Base-by-base conservation (phyloP, 495 filamentous ascomycete species). In the Xylaria acuta region DNA sequence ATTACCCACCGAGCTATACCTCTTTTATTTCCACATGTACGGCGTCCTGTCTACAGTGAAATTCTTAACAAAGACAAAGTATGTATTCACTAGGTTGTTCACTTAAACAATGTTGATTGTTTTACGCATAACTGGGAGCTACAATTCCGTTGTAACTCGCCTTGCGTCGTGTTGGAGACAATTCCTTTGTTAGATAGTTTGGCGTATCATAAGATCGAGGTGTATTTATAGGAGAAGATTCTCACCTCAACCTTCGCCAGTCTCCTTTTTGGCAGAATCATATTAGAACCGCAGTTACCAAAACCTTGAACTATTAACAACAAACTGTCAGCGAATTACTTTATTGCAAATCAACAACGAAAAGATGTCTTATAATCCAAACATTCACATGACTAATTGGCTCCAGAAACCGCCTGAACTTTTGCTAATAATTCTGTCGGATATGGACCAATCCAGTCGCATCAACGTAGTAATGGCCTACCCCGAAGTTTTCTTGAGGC, bases 401-500 rank as follows among this genome's bases (percentile, higher is more conserved):
- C 5, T 59, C 7, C 9, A 58, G 0, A 18, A 12, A 0, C 36
- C 51, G 18, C 38, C 53, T 3, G 66, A 69, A 22, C 0, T 69
- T 0, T 14, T 58, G 3, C 25, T 69, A 2, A 0, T 0, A 1
- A 2, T 36, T 3, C 5, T 69, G 2, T n/a, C 30, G 11, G 5
- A 38, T 0, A 27, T 67, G 32, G 36, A 56, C 36, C 12, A 16
- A 1, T 3, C 36, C n/a, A 27, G 16, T 20, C 59, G 20, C 16
- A 30, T 71, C 12, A 11, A 64, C 1, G 5, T 45, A 7, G 69
- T n/a, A 12, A 32, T n/a, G 6, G 59, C 59, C 5, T 36, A 49
- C 5, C 69, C 69, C 2, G 43, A 53, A 20, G 22, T 71, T 16
- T 71, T 71, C 34, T 3, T 41, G 7, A 18, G 40, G n/a, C 67